Conservation (phyloP, 192 early-diverging fungal species). For the Diversispora epigaea region DNA sequence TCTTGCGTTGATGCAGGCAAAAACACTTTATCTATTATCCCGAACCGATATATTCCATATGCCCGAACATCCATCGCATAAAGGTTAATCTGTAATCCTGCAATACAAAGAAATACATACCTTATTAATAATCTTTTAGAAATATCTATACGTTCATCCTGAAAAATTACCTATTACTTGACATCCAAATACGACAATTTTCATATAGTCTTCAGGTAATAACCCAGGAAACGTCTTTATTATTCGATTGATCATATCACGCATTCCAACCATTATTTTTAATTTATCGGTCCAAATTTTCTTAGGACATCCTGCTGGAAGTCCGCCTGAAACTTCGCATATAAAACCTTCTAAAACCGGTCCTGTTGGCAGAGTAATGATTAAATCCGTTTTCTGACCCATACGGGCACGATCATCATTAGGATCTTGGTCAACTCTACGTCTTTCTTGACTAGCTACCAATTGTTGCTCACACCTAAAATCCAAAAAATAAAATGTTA, state of each 20-base stretch:
- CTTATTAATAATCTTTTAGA: constrained; percentile 7
- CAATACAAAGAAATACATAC: constrained; percentile 16
- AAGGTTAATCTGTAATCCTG: constrained; percentile 29
- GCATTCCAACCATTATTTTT: constrained; percentile 30
- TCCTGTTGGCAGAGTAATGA: constrained; percentile 23
- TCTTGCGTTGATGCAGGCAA: constrained; percentile 18
- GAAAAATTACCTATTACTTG: constrained; percentile 25
- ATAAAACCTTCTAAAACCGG: constrained; percentile 28
- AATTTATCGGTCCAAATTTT: constrained; percentile 25
- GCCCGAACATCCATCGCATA: constrained; percentile 34
- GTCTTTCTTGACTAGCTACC: constrained; percentile 12
- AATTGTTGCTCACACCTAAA: constrained; percentile 19
- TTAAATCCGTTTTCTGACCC: constrained; percentile 13
- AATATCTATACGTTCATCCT: constrained; percentile 10
- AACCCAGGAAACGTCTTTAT: constrained; percentile 29
- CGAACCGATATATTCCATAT: constrained; percentile 25
- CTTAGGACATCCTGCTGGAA: constrained; percentile 23
- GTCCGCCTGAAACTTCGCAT: constrained; percentile 27
- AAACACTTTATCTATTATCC: constrained; percentile 27
- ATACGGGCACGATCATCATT: constrained; percentile 3
- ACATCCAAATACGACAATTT: constrained; percentile 31
- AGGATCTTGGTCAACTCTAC: constrained; percentile 18
- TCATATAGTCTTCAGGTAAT: constrained; percentile 20
- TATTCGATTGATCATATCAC: constrained; percentile 30
- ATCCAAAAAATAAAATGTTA: neutral